Evolutionary conservation across 352 stramenopile species (phyloP).

Genomic region (Globisporangium okanoganense): DNA sequence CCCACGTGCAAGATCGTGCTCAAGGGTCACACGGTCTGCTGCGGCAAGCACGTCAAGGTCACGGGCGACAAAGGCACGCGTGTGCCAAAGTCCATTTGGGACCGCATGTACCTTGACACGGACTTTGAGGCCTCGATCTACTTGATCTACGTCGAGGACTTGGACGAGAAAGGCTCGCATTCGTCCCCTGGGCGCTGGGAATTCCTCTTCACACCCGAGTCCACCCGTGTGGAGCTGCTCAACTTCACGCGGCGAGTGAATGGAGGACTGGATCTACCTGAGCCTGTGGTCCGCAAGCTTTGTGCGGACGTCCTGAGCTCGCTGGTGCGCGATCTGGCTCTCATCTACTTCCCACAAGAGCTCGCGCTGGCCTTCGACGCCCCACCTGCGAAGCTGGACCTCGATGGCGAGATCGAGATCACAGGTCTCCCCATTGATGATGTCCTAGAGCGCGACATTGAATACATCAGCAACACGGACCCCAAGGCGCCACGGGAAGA

Average conservation of each 20-base stretch:
- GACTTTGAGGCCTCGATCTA: slow-evolving; percentile 57
- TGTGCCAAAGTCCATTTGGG: slow-evolving; percentile 77
- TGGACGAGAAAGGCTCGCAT: slow-evolving; percentile 22
- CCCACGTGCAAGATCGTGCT: slow-evolving; percentile 60
- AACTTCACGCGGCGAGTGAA: slow-evolving; percentile 66
- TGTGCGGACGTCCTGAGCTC: slow-evolving; percentile 60
- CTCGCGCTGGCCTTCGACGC: slow-evolving; percentile 49
- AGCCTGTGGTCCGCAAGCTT: slow-evolving; percentile 67
- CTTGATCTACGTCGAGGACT: slow-evolving; percentile 63
- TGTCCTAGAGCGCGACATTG: slow-evolving; percentile 50
- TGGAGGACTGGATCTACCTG: slow-evolving; percentile 66
- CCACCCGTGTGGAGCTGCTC: slow-evolving; percentile 56
- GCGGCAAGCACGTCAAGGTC: slow-evolving; percentile 75
- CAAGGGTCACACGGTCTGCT: slow-evolving; percentile 60
- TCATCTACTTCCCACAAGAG: slow-evolving; percentile 67
- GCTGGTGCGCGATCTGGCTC: slow-evolving; percentile 50
- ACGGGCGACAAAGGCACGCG: slow-evolving; percentile 71
- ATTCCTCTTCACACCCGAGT: slow-evolving; percentile 48
- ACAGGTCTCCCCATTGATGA: slow-evolving; percentile 48
- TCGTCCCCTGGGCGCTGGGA: slow-evolving; percentile 44
- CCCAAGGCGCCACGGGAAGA: slow-evolving; percentile 1
- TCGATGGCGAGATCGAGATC: slow-evolving; percentile 55
- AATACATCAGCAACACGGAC: slow-evolving; percentile 17
- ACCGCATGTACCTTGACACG: slow-evolving; percentile 70
- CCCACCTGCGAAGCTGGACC: slow-evolving; percentile 52